A percentile compares a stretch with the other conserved stretches of the same genome.
These are phyloP conservation scores for Vicia villosa DNA, from an alignment of 306 rosid species.

Conservation along the genomic window DNA sequence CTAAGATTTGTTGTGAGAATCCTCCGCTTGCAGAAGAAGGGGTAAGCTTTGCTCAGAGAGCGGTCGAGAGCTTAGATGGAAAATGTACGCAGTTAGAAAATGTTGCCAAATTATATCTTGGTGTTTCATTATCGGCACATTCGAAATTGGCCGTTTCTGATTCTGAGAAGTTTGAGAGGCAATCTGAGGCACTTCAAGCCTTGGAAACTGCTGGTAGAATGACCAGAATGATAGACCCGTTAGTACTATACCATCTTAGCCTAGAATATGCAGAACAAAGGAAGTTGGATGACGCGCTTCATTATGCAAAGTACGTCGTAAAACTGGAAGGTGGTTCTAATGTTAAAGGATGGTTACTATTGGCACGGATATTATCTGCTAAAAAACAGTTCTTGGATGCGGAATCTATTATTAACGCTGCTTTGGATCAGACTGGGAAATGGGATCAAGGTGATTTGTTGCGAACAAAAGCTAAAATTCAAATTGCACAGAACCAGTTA, in stretches of 20 bases:
- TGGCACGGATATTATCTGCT: conserved; percentile 80
- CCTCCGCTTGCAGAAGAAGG: conserved; percentile 62
- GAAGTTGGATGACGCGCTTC: conserved; percentile 68
- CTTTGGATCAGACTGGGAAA: conserved; percentile 89
- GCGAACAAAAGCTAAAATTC: conserved; percentile 89
- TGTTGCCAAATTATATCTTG: conserved; percentile 60
- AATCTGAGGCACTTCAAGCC: conserved; percentile 64
- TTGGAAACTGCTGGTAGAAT: conserved; percentile 64
- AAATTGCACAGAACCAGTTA: conserved; percentile 71
- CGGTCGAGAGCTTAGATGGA: conserved; percentile 52
- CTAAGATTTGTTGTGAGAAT: conserved; percentile 77
- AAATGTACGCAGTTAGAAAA: conserved; percentile 62
- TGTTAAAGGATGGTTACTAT: conserved; percentile 70
- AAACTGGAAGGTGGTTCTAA: conserved; percentile 73
- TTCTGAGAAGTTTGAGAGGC: conserved; percentile 62
- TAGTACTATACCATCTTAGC: conserved; percentile 69
- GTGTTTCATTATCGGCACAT: conserved; percentile 68
- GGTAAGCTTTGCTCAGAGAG: conserved; percentile 52
- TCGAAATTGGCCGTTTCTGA: conserved; percentile 65
- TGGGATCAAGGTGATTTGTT: conserved; percentile 90
- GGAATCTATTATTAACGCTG: conserved; percentile 71
- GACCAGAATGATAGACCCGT: conserved; percentile 62
- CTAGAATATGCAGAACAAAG: conserved; percentile 82
- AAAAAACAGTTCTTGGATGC: conserved; percentile 66
- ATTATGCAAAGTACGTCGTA: conserved; percentile 62